Evolutionary conservation across 768 basidiomycete genomes (phyloP).

Genomic region (Leccinellum luteum): DNA sequence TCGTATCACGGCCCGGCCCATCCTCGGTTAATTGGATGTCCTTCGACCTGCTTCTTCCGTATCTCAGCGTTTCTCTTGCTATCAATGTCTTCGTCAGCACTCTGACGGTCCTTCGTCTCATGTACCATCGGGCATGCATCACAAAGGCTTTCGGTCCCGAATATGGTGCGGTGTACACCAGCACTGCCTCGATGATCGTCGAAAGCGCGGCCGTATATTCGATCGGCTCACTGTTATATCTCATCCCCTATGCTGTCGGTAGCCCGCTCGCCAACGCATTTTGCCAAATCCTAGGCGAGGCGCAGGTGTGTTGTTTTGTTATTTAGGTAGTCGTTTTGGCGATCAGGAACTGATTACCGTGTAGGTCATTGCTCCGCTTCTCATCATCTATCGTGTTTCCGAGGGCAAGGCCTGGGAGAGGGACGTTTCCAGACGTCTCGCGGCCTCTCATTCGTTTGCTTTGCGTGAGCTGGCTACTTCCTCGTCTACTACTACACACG

Average conservation of each 20-base stretch:
- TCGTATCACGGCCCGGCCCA: constrained; percentile 22
- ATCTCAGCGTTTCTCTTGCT: constrained; percentile 32
- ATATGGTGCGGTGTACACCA: constrained; percentile 28
- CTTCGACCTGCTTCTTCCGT: constrained; percentile 32
- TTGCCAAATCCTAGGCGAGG: constrained; percentile 30
- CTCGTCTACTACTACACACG: background rate
- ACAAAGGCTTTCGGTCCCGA: constrained; percentile 23
- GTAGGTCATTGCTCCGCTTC: constrained; percentile 43
- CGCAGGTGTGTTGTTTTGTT: constrained; percentile 19
- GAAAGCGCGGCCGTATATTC: constrained; percentile 36
- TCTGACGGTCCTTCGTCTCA: constrained; percentile 31
- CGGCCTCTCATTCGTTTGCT: background rate
- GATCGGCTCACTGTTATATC: constrained; percentile 31
- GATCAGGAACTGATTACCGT: background rate
- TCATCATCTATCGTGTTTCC: constrained; percentile 47
- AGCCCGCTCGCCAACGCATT: constrained; percentile 29
- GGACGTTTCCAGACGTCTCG: constrained; percentile 13
- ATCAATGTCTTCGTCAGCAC: constrained; percentile 32
- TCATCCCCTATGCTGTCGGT: constrained; percentile 23
- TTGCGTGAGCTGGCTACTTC: constrained; percentile 9
- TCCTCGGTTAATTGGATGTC: constrained; percentile 28
- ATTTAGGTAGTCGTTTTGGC: too few relatives aligned
- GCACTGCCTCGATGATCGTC: constrained; percentile 32
- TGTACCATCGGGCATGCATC: constrained; percentile 28
- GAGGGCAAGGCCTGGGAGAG: constrained; percentile 44